Evolutionary conservation across 2,329 filamentous ascomycete genomes (phyloP), one percentile per base, ranked within the genome.

Genomic region (Fusarium sp.): DNA sequence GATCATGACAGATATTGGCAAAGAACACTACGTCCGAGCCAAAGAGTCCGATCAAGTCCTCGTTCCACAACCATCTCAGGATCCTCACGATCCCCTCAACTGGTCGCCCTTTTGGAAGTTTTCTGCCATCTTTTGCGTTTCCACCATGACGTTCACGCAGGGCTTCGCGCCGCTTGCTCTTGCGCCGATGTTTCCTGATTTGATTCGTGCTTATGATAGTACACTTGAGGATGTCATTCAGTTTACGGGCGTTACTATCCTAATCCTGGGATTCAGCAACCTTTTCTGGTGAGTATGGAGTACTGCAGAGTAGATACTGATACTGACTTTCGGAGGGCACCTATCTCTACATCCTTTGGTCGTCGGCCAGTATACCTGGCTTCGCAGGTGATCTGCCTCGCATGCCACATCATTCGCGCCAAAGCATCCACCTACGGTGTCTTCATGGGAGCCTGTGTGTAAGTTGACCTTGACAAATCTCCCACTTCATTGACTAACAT

Each of bases 1-100:
- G 25, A 71, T 71, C 45, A 71, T 71, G 68, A 55, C 67, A 11
- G 68, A 71, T 18, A 20, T 71, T n/a, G 68, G 68, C 18, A 65
- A 63, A 27, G 55, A 71, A 22, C 67, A 68, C 14, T 71, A 53
- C 10, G 63, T 71, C 44, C 59, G 63, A 46, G 63, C 27, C 47
- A 65, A 70, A 44, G 43, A 60, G 25, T 68, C 68, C 0, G 44
- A 71, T 16, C 52, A 58, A 15, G 68, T 71, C n/a, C 67, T 71
- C 38, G 47, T 71, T 24, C 68, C 68, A 3, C 63, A 71, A 7
- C 67, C 68, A 27, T 61, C 59, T 2, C 43, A 34, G 2, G 59
- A 59, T 14, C 59, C 44, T 14, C 54, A 61, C 6, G 59, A 61
- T 16, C 59, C 59, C 25, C 59, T 61, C 2, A 61, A 61, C n/a